These are phyloP conservation scores for Aspergillus carbonarius DNA, from an alignment of 2,329 filamentous ascomycete genomes.

Conservation along the genomic window DNA sequence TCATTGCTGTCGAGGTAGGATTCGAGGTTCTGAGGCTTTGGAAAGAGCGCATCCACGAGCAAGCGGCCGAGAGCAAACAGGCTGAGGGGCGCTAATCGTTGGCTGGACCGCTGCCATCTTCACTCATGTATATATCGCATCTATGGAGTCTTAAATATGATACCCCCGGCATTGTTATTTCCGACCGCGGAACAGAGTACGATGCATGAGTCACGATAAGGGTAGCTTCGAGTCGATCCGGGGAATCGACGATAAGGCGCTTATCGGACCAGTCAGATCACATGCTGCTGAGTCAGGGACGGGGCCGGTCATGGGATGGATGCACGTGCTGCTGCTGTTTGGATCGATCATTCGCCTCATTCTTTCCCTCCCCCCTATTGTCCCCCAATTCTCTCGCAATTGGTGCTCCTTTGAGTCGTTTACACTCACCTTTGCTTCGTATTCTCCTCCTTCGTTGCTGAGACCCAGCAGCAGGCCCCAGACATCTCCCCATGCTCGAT, in stretches of 20 bases:
- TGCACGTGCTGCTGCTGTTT: conserved; percentile 1
- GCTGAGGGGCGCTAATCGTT: background rate
- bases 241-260: background rate
- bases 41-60: conserved; percentile 56
- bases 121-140: background rate
- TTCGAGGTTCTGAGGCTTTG: conserved; percentile 78
- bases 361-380: background rate
- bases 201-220: background rate
- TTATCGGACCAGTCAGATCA: conserved; percentile 12
- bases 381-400: background rate
- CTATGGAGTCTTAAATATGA: background rate
- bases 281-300: conserved; percentile 12
- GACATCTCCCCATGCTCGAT: background rate
- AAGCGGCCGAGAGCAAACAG: conserved; percentile 21
- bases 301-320: conserved; percentile 10
- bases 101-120: background rate
- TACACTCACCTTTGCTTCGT: background rate
- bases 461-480: background rate
- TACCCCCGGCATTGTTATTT: background rate
- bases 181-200: background rate
- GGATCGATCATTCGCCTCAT: conserved; percentile 3
- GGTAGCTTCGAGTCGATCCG: background rate
- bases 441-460: background rate
- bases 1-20: conserved; percentile 88
- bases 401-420: background rate